Evolutionary conservation across 257 asterid genomes (phyloP).

Genomic region (Perilla frutescens): DNA sequence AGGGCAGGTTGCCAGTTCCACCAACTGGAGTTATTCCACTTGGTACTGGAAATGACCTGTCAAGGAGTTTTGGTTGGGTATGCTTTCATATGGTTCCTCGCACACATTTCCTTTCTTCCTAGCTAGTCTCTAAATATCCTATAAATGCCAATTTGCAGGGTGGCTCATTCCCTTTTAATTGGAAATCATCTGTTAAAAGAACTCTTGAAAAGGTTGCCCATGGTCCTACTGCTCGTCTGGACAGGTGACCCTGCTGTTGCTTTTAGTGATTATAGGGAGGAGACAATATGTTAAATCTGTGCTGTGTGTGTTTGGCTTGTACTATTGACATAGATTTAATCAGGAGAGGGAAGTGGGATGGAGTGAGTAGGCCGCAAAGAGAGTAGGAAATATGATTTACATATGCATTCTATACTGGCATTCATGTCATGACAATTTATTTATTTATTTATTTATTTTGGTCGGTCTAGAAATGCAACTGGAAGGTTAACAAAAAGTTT

Average conservation of each 20-base stretch:
- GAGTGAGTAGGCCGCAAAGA: background rate
- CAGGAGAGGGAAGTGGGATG: background rate
- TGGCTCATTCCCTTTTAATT: conserved; percentile 92
- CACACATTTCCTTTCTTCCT: conserved; percentile 24
- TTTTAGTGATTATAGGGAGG: background rate
- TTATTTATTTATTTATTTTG: background rate
- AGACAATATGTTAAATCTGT: background rate
- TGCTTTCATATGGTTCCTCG: conserved; percentile 36
- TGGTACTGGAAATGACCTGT: conserved; percentile 97
- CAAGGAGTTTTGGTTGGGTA: conserved; percentile 98
- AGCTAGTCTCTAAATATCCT: conserved; percentile 35
- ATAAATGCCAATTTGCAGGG: conserved; percentile 56
- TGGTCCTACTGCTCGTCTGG: conserved; percentile 69
- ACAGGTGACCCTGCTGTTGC: conserved; percentile 57
- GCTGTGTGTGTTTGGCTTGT: background rate
- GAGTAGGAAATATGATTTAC: background rate
- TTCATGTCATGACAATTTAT: background rate
- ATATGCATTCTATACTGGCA: background rate
- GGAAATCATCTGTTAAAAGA: conserved; percentile 90
- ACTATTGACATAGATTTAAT: background rate
- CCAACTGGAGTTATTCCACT: conserved; percentile 90
- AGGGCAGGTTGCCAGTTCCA: conserved; percentile 72
- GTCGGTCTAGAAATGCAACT: background rate
- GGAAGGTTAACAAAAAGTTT: background rate
- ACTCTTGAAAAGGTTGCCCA: conserved; percentile 67